Conservation (phyloP, 73 alveolate genomes). For the Tetrahymena thermophila region DNA sequence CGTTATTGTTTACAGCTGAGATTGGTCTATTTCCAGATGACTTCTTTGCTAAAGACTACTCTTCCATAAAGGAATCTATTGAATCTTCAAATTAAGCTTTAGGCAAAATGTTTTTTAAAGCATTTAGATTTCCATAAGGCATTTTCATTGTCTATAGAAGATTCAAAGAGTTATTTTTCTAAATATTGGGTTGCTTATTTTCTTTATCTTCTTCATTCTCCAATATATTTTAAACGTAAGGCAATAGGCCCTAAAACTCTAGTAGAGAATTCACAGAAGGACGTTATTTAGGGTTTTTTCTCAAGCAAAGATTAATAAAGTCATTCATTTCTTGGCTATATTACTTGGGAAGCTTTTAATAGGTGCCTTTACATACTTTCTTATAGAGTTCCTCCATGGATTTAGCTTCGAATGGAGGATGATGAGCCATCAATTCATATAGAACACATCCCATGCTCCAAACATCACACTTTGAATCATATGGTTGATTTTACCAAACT, state of each 20-base stretch:
- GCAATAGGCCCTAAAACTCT: not conserved
- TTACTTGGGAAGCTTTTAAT: not conserved
- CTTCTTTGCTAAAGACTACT: not conserved
- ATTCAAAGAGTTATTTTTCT: not conserved
- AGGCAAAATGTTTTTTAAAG: not conserved
- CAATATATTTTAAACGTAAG: not conserved
- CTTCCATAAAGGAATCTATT: not conserved
- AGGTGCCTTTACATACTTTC: not conserved
- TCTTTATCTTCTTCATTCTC: not conserved
- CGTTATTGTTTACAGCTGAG: not conserved
- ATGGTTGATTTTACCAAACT: slow-evolving; percentile 75
- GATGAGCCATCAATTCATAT: slow-evolving; percentile 39
- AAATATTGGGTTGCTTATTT: not conserved
- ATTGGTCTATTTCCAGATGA: not conserved
- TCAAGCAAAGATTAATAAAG: not conserved
- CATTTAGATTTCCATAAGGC: not conserved
- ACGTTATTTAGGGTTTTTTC: not conserved
- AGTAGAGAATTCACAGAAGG: not conserved
- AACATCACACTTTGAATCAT: slow-evolving; percentile 78
- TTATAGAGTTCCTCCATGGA: not conserved
- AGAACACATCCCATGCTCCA: slow-evolving; percentile 90
- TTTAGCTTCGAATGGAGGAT: not conserved
- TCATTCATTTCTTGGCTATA: not conserved
- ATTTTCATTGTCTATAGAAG: not conserved
- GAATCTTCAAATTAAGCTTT: not conserved